Evolutionary conservation across 176 grass and related monocot species (phyloP).

Genomic region (Oryza longistaminata): DNA sequence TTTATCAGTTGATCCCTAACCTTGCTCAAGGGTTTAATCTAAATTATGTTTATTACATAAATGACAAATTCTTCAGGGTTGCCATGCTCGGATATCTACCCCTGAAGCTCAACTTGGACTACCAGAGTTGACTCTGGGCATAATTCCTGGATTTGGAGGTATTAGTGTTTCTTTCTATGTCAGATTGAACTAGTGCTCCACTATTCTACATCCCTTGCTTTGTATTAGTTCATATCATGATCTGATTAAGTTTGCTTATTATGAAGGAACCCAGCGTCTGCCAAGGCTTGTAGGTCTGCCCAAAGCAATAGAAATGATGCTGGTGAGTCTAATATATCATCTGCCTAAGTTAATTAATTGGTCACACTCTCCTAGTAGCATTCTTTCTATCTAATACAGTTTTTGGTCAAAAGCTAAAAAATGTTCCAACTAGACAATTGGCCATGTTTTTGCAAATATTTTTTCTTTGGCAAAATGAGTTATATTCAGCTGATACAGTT

Average conservation of each 20-base stretch:
- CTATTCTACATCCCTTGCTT: slow-evolving; percentile 10
- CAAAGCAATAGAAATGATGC: slow-evolving; percentile 97
- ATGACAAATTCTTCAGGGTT: slow-evolving; percentile 56
- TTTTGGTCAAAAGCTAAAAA: neutral
- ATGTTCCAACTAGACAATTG: neutral
- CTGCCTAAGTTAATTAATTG: slow-evolving; percentile 7
- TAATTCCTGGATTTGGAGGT: slow-evolving; percentile 99
- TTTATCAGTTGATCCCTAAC: slow-evolving; percentile 9
- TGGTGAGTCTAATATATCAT: slow-evolving; percentile 63
- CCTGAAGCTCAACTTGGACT: slow-evolving; percentile 96
- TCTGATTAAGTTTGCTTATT: slow-evolving; percentile 15
- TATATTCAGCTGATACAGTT: slow-evolving; percentile 5
- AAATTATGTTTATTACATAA: slow-evolving; percentile 8
- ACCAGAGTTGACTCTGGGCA: slow-evolving; percentile 88
- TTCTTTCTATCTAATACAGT: slow-evolving; percentile 1
- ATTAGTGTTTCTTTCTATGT: slow-evolving; percentile 20
- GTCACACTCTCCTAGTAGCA: neutral
- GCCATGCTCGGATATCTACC: slow-evolving; percentile 94
- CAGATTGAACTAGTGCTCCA: slow-evolving; percentile 10
- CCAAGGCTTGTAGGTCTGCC: slow-evolving; percentile 94
- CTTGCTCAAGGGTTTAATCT: neutral
- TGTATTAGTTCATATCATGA: neutral
- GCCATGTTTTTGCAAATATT: neutral
- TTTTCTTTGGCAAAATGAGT: slow-evolving; percentile 7
- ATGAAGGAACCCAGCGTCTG: slow-evolving; percentile 85